Base-by-base conservation (phyloP, 257 asterid species). In the Ocimum tenuiflorum region DNA sequence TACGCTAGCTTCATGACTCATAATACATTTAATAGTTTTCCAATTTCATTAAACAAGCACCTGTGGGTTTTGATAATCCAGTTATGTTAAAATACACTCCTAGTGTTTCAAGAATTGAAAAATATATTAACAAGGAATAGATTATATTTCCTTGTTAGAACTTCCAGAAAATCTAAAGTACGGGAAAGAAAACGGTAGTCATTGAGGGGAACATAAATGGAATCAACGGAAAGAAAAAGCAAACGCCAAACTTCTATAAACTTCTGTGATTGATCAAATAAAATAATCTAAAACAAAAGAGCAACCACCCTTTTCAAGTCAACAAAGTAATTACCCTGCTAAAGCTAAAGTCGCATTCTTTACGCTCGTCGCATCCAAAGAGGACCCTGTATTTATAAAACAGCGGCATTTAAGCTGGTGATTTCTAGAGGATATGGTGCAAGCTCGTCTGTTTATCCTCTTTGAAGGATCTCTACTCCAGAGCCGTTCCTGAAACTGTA, bases 321-420 rank as follows among this genome's bases (percentile, higher is more conserved):
- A 23, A 47, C 36, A 2, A 47, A 41, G 45, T 50, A 38, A 74
- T 64, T 77, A 89, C 96, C 96, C 73, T 63, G 82, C 80, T 70
- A 90, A 71, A 56, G 73, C 70, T 51, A 63, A 57, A 19, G 85
- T 55, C n/a, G 81, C 87, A 63, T 68, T 80, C 87, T 94, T 90
- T 57, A 86, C 64, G 63, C 48, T 51, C 38, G 83, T 48, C 63
- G 69, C 56, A 61, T 76, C 81, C 58, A 79, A 64, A 58, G 83
- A 61, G 65, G 82, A 83, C 60, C 75, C 81, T 12, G 82, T 78
- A 50, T 70, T 86, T 58, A 86, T 73, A 73, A 80, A 77, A 60
- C 95, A 84, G 55, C 73, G 70, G 75, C 96, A 94, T 80, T 77
- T 79, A 57, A 80, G 69, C 74, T 53, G 78, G 64, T 64, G 75